phyloP scores from a whole-genome alignment of 352 stramenopile species.

The Phytophthora pistaciae region DNA sequence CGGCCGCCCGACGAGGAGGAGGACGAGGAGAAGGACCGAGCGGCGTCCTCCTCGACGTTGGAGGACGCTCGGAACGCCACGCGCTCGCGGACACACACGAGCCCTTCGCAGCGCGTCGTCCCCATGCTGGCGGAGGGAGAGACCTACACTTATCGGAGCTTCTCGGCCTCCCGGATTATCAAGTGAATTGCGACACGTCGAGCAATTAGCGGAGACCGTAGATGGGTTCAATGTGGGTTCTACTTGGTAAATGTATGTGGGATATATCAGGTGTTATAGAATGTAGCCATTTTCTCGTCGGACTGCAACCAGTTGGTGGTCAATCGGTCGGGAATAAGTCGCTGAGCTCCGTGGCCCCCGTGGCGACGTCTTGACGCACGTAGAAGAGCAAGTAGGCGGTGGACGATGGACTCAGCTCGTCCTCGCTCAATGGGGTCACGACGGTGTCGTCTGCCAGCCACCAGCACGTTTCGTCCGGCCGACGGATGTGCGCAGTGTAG shows the following conservation, averaged over 20 bases:
- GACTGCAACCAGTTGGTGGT: constrained; percentile 2
- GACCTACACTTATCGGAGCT: neutral
- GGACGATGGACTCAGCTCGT: constrained; percentile 48
- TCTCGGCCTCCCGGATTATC: neutral
- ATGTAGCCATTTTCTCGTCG: neutral
- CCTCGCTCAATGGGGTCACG: constrained; percentile 29
- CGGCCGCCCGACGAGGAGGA: constrained; percentile 10
- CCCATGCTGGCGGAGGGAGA: constrained; percentile 20
- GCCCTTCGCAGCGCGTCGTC: constrained; percentile 38
- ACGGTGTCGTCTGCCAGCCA: constrained; percentile 95
- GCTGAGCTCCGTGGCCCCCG: constrained; percentile 22
- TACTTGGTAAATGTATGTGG: constrained; percentile 18
- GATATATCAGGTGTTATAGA: constrained; percentile 12
- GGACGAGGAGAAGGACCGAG: neutral
- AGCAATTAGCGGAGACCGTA: neutral
- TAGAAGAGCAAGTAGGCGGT: constrained; percentile 84
- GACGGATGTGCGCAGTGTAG: constrained; percentile 85
- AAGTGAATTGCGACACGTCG: neutral
- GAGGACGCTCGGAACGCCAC: constrained; percentile 25
- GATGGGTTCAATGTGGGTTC: constrained; percentile 17
- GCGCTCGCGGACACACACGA: constrained; percentile 56
- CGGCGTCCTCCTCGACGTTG: constrained; percentile 14
- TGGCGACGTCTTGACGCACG: constrained; percentile 58
- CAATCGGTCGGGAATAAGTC: constrained; percentile 43
- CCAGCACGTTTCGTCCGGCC: constrained; percentile 66